A percentile compares a stretch with the other conserved stretches of the same genome.
Evolutionary conservation across 1,284 basidiomycete species (phyloP).

Genomic region (Cutaneotrichosporon sp.): DNA sequence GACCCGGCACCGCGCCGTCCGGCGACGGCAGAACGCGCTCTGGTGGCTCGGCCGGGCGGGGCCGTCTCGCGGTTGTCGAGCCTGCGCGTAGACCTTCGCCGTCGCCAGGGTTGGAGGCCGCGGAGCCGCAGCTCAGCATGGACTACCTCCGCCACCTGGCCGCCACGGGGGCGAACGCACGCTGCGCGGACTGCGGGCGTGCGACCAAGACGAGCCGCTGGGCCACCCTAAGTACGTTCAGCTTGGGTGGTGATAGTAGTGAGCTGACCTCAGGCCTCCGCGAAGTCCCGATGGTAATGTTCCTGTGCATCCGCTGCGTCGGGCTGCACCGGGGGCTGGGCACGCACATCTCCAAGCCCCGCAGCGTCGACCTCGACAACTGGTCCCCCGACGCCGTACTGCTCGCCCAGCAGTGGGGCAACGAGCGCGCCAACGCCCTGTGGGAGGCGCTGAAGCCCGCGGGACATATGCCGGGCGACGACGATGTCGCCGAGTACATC

Average conservation of each 20-base stretch:
- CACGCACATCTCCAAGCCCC: slow-evolving; percentile 58
- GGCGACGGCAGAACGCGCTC: background rate
- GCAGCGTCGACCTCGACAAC: slow-evolving; percentile 58
- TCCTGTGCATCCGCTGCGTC: slow-evolving; percentile 58
- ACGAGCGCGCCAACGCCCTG: slow-evolving; percentile 49
- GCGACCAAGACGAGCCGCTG: slow-evolving; percentile 49
- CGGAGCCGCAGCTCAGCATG: slow-evolving; percentile 18
- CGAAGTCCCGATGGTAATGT: slow-evolving; percentile 55
- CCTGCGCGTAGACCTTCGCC: background rate
- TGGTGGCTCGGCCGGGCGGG: background rate
- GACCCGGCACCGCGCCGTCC: background rate
- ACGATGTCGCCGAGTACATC: slow-evolving; percentile 48
- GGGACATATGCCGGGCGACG: slow-evolving; percentile 30
- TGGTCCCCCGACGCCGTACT: slow-evolving; percentile 54
- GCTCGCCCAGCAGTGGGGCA: slow-evolving; percentile 53
- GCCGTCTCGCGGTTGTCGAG: background rate
- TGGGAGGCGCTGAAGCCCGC: slow-evolving; percentile 50
- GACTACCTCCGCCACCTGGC: slow-evolving; percentile 19
- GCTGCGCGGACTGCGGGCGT: slow-evolving; percentile 56
- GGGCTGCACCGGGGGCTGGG: slow-evolving; percentile 58
- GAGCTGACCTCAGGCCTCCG: slow-evolving; percentile 36
- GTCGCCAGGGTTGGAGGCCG: background rate
- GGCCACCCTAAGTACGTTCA: slow-evolving; percentile 51
- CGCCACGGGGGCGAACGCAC: slow-evolving; percentile 39
- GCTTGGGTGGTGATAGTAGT: background rate